phyloP scores from a whole-genome alignment of 345 rosid genomes.

The Cardamine resedifolia region DNA sequence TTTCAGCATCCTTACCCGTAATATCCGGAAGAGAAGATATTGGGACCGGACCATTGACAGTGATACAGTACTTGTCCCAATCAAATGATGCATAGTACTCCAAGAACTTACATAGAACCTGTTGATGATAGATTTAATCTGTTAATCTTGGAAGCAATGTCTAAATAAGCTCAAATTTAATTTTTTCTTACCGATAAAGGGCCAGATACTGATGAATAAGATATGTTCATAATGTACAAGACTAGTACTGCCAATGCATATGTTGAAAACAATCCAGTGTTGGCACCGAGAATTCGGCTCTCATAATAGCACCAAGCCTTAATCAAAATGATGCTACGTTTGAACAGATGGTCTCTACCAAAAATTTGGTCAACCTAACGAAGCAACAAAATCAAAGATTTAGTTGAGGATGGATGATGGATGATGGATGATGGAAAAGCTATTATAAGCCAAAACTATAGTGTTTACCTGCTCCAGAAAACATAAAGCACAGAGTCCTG shows the following conservation, averaged over 20 bases:
- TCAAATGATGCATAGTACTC: slow-evolving; percentile 76
- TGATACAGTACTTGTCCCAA: slow-evolving; percentile 63
- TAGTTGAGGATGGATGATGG: background rate
- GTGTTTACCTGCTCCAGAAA: slow-evolving; percentile 66
- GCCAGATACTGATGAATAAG: slow-evolving; percentile 57
- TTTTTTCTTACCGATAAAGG: slow-evolving; percentile 66
- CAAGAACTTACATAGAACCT: slow-evolving; percentile 71
- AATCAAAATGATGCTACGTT: slow-evolving; percentile 68
- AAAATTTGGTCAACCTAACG: slow-evolving; percentile 58
- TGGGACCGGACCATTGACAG: slow-evolving; percentile 58
- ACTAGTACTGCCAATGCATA: slow-evolving; percentile 79
- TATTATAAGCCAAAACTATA: background rate
- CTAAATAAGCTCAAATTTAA: background rate
- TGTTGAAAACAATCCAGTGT: slow-evolving; percentile 74
- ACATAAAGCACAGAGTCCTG: slow-evolving; percentile 69
- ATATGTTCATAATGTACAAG: slow-evolving; percentile 65
- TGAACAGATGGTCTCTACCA: slow-evolving; percentile 74
- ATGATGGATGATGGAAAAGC: slow-evolving; percentile 9
- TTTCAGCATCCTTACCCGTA: slow-evolving; percentile 47
- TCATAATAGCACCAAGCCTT: slow-evolving; percentile 96
- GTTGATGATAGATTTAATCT: slow-evolving; percentile 16
- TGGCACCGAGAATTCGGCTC: slow-evolving; percentile 86
- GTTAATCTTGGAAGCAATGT: background rate
- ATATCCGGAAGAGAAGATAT: slow-evolving; percentile 55
- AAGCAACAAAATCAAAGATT: slow-evolving; percentile 27